Evolutionary conservation across 805 yeast species (phyloP).

Genomic region (Candida bentonensis): DNA sequence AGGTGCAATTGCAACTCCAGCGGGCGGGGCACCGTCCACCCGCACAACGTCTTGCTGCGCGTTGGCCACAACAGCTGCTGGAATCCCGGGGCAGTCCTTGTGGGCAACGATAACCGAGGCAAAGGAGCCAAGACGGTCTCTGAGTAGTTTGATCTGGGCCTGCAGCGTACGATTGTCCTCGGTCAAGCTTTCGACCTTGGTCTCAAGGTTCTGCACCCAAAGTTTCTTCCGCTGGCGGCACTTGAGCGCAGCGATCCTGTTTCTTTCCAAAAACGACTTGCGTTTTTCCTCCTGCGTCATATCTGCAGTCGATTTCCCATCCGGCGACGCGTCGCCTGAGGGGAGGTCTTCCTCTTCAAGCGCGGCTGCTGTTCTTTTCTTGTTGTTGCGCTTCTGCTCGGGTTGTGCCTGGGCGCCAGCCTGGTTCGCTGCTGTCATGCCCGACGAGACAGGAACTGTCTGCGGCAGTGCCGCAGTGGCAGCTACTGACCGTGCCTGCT

Average conservation of each 20-base stretch:
- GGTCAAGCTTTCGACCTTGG: conserved; percentile 49
- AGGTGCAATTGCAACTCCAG: too few relatives aligned
- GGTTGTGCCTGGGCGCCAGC: too few relatives aligned
- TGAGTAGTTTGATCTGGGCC: conserved; percentile 22
- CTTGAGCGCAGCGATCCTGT: conserved; percentile 88
- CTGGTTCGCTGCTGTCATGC: too few relatives aligned
- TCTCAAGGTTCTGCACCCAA: conserved; percentile 69
- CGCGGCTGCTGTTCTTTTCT: conserved; percentile 2
- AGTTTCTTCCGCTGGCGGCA: conserved; percentile 92
- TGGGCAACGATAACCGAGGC: neutral
- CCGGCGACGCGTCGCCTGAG: neutral
- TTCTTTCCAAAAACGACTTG: conserved; percentile 69
- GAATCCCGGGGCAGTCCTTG: conserved; percentile 1
- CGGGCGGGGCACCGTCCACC: neutral
- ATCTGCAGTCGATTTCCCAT: conserved; percentile 29
- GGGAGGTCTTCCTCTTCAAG: neutral
- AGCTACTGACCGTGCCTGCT: too few relatives aligned
- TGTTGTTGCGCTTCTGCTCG: conserved; percentile 6
- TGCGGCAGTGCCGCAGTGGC: too few relatives aligned
- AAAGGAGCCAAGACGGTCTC: neutral
- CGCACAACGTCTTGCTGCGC: neutral
- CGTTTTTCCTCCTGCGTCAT: conserved; percentile 64
- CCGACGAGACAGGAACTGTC: too few relatives aligned
- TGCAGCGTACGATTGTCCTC: conserved; percentile 5
- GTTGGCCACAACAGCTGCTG: neutral